phyloP scores from a whole-genome alignment of 768 basidiomycete species.

The Pleurotus pulmonarius region DNA sequence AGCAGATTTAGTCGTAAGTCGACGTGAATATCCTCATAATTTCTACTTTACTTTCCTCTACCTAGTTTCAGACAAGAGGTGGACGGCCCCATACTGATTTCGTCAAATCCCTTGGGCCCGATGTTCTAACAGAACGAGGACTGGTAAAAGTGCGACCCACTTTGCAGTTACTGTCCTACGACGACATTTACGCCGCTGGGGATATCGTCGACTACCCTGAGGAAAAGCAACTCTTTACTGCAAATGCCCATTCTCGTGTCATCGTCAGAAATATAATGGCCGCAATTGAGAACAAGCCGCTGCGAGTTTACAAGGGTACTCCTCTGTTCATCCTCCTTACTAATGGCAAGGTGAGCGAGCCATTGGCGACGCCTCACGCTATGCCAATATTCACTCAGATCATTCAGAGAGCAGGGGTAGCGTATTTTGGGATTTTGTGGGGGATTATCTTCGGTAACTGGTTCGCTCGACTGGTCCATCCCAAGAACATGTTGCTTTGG shows the following conservation, averaged over 20 bases:
- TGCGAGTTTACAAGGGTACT: slow-evolving; percentile 45
- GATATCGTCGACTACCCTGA: slow-evolving; percentile 64
- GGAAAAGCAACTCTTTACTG: slow-evolving; percentile 55
- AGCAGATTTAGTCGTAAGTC: slow-evolving; percentile 58
- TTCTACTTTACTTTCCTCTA: background rate
- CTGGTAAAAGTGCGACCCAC: slow-evolving; percentile 52
- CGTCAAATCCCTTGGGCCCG: slow-evolving; percentile 36
- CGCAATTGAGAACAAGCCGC: slow-evolving; percentile 30
- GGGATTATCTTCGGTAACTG: slow-evolving; percentile 43
- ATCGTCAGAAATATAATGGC: slow-evolving; percentile 46
- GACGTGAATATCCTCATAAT: background rate
- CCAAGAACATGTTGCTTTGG: slow-evolving; percentile 18
- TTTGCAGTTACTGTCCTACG: slow-evolving; percentile 47
- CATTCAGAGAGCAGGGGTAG: slow-evolving; percentile 30
- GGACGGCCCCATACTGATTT: slow-evolving; percentile 51
- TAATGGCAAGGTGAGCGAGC: slow-evolving; percentile 40
- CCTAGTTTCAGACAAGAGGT: slow-evolving; percentile 31
- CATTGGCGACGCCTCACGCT: background rate
- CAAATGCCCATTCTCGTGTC: slow-evolving; percentile 37
- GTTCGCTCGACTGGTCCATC: slow-evolving; percentile 28
- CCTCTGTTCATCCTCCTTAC: slow-evolving; percentile 50
- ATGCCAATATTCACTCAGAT: background rate
- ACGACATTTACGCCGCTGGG: slow-evolving; percentile 60
- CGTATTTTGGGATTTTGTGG: slow-evolving; percentile 38
- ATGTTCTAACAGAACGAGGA: slow-evolving; percentile 32